Base-by-base conservation (phyloP, 2,329 filamentous ascomycete genomes). In the Davidsoniella virescens region DNA sequence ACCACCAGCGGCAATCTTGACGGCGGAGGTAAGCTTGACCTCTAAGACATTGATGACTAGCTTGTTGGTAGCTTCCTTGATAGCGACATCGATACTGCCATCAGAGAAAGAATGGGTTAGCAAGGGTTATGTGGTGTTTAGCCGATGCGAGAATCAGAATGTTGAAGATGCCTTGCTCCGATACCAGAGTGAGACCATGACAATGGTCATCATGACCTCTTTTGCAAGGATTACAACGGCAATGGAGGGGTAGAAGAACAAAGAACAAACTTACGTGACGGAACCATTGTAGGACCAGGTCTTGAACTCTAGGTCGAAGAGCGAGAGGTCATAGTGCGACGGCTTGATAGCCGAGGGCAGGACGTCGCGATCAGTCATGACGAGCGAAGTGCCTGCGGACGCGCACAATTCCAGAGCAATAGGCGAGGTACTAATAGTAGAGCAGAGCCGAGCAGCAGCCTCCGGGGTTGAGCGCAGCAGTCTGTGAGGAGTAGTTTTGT, bases 11-110 rank as follows among this genome's bases (percentile, higher is more conserved):
- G 69, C 67, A 51, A 90, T 66, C 61, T 82, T 78, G 29, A 33
- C 29, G 56, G 72, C 70, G 40, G 70, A 71, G 56, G 80, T 72
- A 38, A 96, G 74, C 61, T 84, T 84, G 59, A 98, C 75, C 63
- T 94, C 80, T 60, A 92, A 78, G 41, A 84, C 73, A 66, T 98
- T 98, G 64, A 96, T 70, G 40, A 84, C 77, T 55, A 98, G 79
- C 57, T 87, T 76, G 59, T 76, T 84, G 56, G 82, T 83, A 33
- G 80, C 68, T 62, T 81, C 78, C 57, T 73, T 72, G 63, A 96
- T 73, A 53, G 82, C 77, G 53, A 82, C 73, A 57, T 83, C 75
- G 63, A 98, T 93, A 56, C 78, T 82, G 55, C 43, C 37, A 36
- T 37, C 12, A 26, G 29, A 55, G 50, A 45, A 49, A 7, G 47